These are phyloP conservation scores for Candida jianshihensis DNA, from an alignment of 805 yeast genomes.

Conservation along the genomic window DNA sequence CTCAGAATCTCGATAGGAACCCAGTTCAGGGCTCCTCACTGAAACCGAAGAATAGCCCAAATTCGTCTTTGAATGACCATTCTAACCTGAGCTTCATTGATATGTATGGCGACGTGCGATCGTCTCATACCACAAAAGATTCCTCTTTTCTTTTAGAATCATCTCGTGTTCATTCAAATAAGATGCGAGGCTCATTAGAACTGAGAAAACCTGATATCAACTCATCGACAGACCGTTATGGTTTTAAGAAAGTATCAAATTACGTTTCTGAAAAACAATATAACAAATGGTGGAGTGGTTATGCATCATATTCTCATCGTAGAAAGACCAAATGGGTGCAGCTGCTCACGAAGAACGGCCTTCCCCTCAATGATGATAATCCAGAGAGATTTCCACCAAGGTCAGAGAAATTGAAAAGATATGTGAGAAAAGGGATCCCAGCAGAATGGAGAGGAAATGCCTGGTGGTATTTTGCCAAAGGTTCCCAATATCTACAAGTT, in stretches of 20 bases:
- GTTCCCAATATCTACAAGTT: constrained; percentile 61
- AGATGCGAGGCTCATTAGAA: constrained; percentile 12
- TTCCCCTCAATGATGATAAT: constrained; percentile 37
- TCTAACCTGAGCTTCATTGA: constrained; percentile 30
- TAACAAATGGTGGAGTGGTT: constrained; percentile 69
- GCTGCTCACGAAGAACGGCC: constrained; percentile 62
- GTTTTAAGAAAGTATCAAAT: constrained; percentile 65
- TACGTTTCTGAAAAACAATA: constrained; percentile 50
- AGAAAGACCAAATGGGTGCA: constrained; percentile 74
- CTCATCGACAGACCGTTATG: constrained; percentile 63
- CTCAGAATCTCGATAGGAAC: neutral
- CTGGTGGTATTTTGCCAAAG: constrained; percentile 93
- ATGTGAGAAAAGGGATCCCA: constrained; percentile 88
- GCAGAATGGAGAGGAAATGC: constrained; percentile 97
- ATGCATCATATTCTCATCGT: constrained; percentile 53
- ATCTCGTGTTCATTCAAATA: constrained; percentile 3
- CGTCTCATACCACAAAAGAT: too few relatives aligned
- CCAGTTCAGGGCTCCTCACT: neutral
- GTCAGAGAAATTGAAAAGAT: constrained; percentile 71
- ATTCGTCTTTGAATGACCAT: too few relatives aligned
- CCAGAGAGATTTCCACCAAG: constrained; percentile 72
- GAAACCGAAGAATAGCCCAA: too few relatives aligned
- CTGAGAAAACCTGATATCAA: neutral
- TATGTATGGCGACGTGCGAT: constrained; percentile 25
- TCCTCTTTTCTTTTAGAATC: too few relatives aligned